These are phyloP conservation scores for Emericellopsis terricola DNA, from an alignment of 495 filamentous ascomycete species.

Conservation along the genomic window DNA sequence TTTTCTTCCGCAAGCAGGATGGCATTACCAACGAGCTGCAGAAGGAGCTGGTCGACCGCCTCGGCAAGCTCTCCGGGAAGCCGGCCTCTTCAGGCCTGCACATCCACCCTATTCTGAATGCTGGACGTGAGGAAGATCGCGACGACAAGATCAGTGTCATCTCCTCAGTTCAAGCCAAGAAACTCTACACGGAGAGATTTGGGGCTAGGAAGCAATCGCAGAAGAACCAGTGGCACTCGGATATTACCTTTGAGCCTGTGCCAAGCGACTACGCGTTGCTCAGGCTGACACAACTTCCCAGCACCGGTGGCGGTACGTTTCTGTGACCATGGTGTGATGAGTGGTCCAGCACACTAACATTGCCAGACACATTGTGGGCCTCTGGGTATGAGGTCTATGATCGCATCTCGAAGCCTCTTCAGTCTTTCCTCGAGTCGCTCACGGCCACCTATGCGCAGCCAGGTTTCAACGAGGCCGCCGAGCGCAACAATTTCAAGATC, in stretches of 20 bases:
- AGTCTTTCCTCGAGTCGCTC: slow-evolving; percentile 47
- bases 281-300: slow-evolving; percentile 37
- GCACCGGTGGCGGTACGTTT: slow-evolving; percentile 43
- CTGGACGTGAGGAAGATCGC: slow-evolving; percentile 35
- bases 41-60: slow-evolving; percentile 43
- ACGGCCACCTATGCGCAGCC: slow-evolving; percentile 47
- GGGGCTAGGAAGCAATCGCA: slow-evolving; percentile 10
- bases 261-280: slow-evolving; percentile 47
- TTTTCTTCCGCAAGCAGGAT: slow-evolving; percentile 63
- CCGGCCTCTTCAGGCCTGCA: slow-evolving; percentile 44
- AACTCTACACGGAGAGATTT: no score
- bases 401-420: slow-evolving; percentile 43
- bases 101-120: slow-evolving; percentile 52
- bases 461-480: slow-evolving; percentile 34
- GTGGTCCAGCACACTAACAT: neutral
- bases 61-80: slow-evolving; percentile 46
- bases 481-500: slow-evolving; percentile 32
- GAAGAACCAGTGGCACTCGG: slow-evolving; percentile 38
- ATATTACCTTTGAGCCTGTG: slow-evolving; percentile 47
- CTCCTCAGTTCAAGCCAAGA: slow-evolving; percentile 36
- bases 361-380: slow-evolving; percentile 35
- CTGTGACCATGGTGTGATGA: neutral
- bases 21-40: slow-evolving; percentile 23
- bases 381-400: slow-evolving; percentile 63
- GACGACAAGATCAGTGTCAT: slow-evolving; percentile 61